A percentile compares a stretch with the other conserved stretches of the same genome.
phyloP scores from a whole-genome alignment of 1,284 basidiomycete species.

The Flammula alnicola region DNA sequence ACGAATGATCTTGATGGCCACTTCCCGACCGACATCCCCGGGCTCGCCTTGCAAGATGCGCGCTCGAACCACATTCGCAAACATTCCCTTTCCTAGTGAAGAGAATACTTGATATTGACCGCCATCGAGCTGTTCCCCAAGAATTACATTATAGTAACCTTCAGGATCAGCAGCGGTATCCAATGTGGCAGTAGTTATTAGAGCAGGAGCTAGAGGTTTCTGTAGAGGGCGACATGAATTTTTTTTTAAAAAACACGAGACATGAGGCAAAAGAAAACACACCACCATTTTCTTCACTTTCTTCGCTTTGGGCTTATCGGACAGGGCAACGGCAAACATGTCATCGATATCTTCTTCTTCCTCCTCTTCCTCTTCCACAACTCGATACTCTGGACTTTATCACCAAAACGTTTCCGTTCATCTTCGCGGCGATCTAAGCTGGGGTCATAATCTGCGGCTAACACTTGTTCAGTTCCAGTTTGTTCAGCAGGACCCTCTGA shows the following conservation, averaged over 20 bases:
- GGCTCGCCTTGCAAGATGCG: constrained; percentile 78
- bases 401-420: constrained; percentile 69
- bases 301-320: constrained; percentile 57
- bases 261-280: constrained; percentile 4
- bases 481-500: constrained; percentile 35
- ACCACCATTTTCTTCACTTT: constrained; percentile 61
- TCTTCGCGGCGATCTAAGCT: constrained; percentile 84
- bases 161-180: constrained; percentile 87
- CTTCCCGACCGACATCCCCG: constrained; percentile 75
- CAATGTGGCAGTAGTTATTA: constrained; percentile 71
- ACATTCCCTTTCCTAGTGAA: constrained; percentile 97
- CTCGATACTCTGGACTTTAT: constrained; percentile 27
- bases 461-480: constrained; percentile 69
- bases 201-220: constrained; percentile 60
- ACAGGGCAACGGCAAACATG: constrained; percentile 79
- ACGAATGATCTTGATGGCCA: constrained; percentile 97
- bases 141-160: constrained; percentile 94
- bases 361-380: constrained; percentile 62
- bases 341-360: constrained; percentile 85
- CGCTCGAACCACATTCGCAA: constrained; percentile 93
- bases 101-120: constrained; percentile 96
- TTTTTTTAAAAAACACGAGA: background rate
- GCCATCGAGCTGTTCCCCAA: constrained; percentile 93
- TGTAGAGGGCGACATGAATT: background rate
- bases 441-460: constrained; percentile 93